Percentiles rank a stretch among this genome's conserved stretches.
Evolutionary conservation across 305 asterid species (phyloP).

Genomic region (Withania somnifera): DNA sequence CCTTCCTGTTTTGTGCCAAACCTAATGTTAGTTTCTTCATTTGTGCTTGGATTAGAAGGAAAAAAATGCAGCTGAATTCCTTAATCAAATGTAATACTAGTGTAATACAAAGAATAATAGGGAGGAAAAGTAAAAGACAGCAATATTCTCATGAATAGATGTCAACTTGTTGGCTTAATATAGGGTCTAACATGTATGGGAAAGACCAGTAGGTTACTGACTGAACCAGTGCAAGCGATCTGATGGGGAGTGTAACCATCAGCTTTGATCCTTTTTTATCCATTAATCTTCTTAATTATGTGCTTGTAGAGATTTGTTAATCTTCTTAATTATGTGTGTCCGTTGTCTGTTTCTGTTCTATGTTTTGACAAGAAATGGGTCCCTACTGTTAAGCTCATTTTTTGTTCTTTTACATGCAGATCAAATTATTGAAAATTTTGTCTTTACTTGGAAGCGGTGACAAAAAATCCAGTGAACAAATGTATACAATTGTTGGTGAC

Average conservation of each 20-base stretch:
- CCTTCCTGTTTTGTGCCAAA: neutral
- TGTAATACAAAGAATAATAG: neutral
- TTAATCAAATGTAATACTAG: neutral
- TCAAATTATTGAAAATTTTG: slow-evolving; percentile 83
- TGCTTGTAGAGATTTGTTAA: neutral
- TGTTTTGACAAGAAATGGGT: neutral
- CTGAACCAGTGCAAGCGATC: neutral
- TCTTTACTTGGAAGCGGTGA: slow-evolving; percentile 76
- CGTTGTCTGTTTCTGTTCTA: neutral
- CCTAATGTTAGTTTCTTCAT: neutral
- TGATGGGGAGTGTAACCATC: neutral
- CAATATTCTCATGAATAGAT: neutral
- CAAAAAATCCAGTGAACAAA: slow-evolving; percentile 87
- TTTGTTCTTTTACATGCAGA: slow-evolving; percentile 32
- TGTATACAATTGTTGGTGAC: slow-evolving; percentile 85
- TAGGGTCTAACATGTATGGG: neutral
- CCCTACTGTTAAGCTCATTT: neutral
- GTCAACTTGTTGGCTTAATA: neutral
- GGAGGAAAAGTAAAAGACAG: neutral
- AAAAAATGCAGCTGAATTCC: neutral
- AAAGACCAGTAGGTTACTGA: neutral
- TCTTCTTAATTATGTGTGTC: no score
- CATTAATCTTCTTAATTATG: neutral
- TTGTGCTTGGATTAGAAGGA: neutral
- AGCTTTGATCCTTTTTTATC: neutral